Evolutionary conservation across 768 basidiomycete genomes (phyloP).

Genomic region (Tubosaeta sp.): DNA sequence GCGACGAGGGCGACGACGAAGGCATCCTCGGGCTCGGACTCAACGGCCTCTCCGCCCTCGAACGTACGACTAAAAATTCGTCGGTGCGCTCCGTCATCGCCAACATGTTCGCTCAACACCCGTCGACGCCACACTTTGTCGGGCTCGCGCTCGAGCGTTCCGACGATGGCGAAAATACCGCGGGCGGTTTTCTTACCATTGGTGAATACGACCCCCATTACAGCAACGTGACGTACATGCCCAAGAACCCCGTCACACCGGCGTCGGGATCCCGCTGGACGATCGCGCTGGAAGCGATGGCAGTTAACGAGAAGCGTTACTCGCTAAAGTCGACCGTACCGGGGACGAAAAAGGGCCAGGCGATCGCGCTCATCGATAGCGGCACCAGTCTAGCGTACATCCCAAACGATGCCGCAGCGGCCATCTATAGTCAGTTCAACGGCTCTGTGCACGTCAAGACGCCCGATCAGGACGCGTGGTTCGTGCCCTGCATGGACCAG

Average conservation of each 20-base stretch:
- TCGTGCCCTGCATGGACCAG: conserved; percentile 32
- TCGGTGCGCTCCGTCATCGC: conserved; percentile 31
- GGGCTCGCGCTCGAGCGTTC: conserved; percentile 41
- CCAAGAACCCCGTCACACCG: conserved; percentile 35
- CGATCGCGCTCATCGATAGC: conserved; percentile 41
- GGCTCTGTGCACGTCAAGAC: conserved; percentile 34
- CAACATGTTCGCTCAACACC: conserved; percentile 37
- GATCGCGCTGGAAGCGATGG: conserved; percentile 36
- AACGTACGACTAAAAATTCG: conserved; percentile 13
- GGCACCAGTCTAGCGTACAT: conserved; percentile 39
- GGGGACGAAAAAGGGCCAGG: conserved; percentile 28
- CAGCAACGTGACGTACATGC: conserved; percentile 25
- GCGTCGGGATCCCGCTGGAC: conserved; percentile 38
- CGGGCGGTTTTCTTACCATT: conserved; percentile 40
- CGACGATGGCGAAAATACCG: conserved; percentile 36
- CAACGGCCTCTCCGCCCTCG: conserved; percentile 20
- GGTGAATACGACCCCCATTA: conserved; percentile 39
- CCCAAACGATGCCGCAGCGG: conserved; percentile 31
- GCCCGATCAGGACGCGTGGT: conserved; percentile 31
- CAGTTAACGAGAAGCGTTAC: conserved; percentile 29
- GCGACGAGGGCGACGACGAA: conserved; percentile 10
- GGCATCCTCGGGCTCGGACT: conserved; percentile 29
- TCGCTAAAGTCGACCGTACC: conserved; percentile 28
- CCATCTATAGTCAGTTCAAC: conserved; percentile 37
- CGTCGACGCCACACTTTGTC: conserved; percentile 36